phyloP scores from a whole-genome alignment of 2,329 filamentous ascomycete genomes.

The Phialocephala sp. region DNA sequence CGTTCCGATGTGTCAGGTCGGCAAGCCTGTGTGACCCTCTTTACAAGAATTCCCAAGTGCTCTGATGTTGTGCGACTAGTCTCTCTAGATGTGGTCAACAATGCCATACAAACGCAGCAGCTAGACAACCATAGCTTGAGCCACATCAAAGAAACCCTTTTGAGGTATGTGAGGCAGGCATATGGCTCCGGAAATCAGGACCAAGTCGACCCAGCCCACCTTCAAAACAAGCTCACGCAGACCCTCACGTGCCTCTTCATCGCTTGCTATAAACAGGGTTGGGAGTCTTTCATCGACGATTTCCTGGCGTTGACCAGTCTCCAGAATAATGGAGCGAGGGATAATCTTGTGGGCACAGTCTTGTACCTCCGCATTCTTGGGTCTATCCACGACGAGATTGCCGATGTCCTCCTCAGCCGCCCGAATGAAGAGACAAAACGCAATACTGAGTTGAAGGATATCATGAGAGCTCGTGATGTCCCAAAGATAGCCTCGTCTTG shows the following conservation, averaged over 20 bases:
- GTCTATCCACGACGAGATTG: conserved; percentile 96
- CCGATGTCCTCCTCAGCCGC: conserved; percentile 84
- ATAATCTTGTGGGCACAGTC: conserved; percentile 77
- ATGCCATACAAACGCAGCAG: conserved; percentile 80
- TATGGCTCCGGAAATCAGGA: conserved; percentile 66
- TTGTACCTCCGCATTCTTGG: conserved; percentile 88
- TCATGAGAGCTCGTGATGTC: conserved; percentile 85
- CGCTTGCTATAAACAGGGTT: conserved; percentile 81
- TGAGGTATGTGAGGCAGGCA: conserved; percentile 78
- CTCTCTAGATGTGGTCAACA: conserved; percentile 91
- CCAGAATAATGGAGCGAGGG: conserved; percentile 61
- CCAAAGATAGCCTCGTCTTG: conserved; percentile 87
- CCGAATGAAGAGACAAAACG: conserved; percentile 80
- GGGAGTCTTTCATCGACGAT: conserved; percentile 91
- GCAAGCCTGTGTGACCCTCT: conserved; percentile 87
- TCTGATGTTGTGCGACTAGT: conserved; percentile 88
- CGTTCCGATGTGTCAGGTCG: conserved; percentile 83
- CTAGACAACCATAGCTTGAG: conserved; percentile 75
- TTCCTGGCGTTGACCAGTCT: conserved; percentile 76
- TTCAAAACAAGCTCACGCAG: conserved; percentile 98
- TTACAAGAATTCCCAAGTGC: conserved; percentile 75
- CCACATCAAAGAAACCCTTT: conserved; percentile 79
- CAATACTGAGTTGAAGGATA: conserved; percentile 89
- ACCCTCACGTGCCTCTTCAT: conserved; percentile 94
- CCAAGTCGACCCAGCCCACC: conserved; percentile 70